Evolutionary conservation across 2,329 filamentous ascomycete genomes (phyloP).

Genomic region (Curvularia spicifera): DNA sequence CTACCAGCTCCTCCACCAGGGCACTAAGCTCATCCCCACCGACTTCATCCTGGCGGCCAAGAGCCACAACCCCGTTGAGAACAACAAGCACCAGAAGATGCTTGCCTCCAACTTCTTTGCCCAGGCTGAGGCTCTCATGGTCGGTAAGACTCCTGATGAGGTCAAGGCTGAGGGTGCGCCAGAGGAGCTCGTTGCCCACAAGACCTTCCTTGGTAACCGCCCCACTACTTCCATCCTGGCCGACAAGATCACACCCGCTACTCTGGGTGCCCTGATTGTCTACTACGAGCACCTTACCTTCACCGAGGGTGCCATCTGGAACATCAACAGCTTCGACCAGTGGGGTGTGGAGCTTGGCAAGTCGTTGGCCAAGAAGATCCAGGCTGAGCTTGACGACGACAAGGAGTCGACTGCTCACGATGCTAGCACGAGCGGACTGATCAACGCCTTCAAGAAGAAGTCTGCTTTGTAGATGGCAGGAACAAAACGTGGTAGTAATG

Average conservation of each 20-base stretch:
- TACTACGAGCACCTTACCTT: slow-evolving; percentile 99
- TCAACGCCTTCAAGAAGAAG: slow-evolving; percentile 90
- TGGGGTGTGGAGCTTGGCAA: slow-evolving; percentile 99
- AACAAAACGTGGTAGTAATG: background rate
- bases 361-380: slow-evolving; percentile 77
- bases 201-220: slow-evolving; percentile 97
- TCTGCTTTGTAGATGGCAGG: slow-evolving; percentile 47
- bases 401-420: slow-evolving; percentile 79
- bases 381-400: slow-evolving; percentile 78
- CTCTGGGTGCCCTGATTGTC: slow-evolving; percentile 92
- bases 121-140: slow-evolving; percentile 88
- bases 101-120: slow-evolving; percentile 91
- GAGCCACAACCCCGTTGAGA: slow-evolving; percentile 93
- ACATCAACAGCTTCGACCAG: slow-evolving; percentile 99
- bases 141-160: slow-evolving; percentile 83
- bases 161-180: slow-evolving; percentile 77
- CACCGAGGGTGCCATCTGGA: slow-evolving; percentile 96
- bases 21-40: slow-evolving; percentile 96
- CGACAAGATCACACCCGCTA: slow-evolving; percentile 89
- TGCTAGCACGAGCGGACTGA: slow-evolving; percentile 83
- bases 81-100: slow-evolving; percentile 97
- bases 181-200: slow-evolving; percentile 87
- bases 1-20: slow-evolving; percentile 99
- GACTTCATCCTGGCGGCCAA: slow-evolving; percentile 97
- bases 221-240: slow-evolving; percentile 95